Evolutionary conservation across 2,329 filamentous ascomycete species (phyloP).

Genomic region (Phoma sp.): DNA sequence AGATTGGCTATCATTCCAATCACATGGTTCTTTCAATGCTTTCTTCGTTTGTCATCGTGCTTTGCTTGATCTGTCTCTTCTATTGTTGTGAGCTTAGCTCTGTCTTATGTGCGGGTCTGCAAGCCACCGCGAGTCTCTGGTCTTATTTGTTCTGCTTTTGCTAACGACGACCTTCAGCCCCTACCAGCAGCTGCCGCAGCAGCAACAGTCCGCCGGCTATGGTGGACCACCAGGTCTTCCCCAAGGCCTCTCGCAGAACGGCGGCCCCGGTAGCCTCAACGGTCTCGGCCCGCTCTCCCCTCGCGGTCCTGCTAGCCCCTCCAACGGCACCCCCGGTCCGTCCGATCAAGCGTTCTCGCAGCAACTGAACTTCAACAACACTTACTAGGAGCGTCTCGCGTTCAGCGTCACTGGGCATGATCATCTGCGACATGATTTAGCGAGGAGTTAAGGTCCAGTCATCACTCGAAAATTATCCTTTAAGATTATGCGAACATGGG

Average conservation of each 20-base stretch:
- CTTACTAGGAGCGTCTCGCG: slow-evolving; percentile 17
- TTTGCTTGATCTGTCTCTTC: slow-evolving; percentile 31
- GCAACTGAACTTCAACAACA: slow-evolving; percentile 33
- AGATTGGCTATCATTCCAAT: slow-evolving; percentile 50
- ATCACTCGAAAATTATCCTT: slow-evolving; percentile 21
- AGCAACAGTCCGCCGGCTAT: slow-evolving; percentile 16
- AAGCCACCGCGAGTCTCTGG: neutral
- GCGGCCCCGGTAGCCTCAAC: slow-evolving; percentile 15
- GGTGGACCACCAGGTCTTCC: slow-evolving; percentile 18
- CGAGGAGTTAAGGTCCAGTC: slow-evolving; percentile 20
- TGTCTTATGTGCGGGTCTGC: slow-evolving; percentile 15
- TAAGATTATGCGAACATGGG: slow-evolving; percentile 15
- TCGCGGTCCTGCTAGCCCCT: slow-evolving; percentile 14
- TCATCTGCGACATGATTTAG: slow-evolving; percentile 23
- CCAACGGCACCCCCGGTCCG: slow-evolving; percentile 43
- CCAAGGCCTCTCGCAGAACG: slow-evolving; percentile 18
- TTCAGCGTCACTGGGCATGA: slow-evolving; percentile 20
- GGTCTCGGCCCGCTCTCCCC: slow-evolving; percentile 18
- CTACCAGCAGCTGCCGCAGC: slow-evolving; percentile 19
- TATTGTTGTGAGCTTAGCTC: slow-evolving; percentile 8
- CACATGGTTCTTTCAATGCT: slow-evolving; percentile 40
- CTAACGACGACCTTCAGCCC: slow-evolving; percentile 10
- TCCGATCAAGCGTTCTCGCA: slow-evolving; percentile 47
- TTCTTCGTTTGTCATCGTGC: slow-evolving; percentile 35
- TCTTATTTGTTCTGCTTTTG: neutral